A percentile compares a stretch with the other conserved stretches of the same genome.
Evolutionary conservation across 1,139 yeast genomes (phyloP).

Genomic region (Blastobotrys capitulatus): DNA sequence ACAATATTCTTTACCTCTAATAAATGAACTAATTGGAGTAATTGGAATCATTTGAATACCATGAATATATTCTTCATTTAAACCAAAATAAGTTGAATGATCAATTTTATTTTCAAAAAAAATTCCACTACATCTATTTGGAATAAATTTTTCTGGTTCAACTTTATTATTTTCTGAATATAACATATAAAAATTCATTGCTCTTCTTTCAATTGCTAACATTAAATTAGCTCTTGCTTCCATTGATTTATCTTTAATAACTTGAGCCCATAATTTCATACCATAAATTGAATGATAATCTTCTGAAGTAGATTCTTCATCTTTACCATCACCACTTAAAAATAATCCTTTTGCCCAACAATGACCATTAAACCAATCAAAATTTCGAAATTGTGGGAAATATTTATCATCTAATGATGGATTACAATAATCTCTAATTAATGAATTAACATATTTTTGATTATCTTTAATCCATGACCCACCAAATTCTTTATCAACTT

Average conservation of each 20-base stretch:
- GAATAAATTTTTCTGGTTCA: slow-evolving; percentile 37
- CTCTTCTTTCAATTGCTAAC: slow-evolving; percentile 54
- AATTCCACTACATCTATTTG: slow-evolving; percentile 67
- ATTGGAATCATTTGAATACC: slow-evolving; percentile 91
- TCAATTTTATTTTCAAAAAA: slow-evolving; percentile 76
- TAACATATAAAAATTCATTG: slow-evolving; percentile 58
- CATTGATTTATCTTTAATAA: slow-evolving; percentile 57
- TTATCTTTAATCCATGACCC: slow-evolving; percentile 61
- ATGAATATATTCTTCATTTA: slow-evolving; percentile 68
- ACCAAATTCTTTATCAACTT: slow-evolving; percentile 50
- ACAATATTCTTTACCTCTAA: slow-evolving; percentile 62
- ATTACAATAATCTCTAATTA: slow-evolving; percentile 67
- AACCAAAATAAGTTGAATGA: slow-evolving; percentile 83
- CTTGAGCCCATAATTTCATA: slow-evolving; percentile 68
- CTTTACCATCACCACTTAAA: slow-evolving; percentile 63
- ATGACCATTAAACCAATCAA: slow-evolving; percentile 76
- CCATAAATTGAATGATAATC: slow-evolving; percentile 66
- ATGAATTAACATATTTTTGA: slow-evolving; percentile 52
- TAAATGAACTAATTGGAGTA: slow-evolving; percentile 73
- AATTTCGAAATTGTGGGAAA: slow-evolving; percentile 67
- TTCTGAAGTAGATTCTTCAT: slow-evolving; percentile 72
- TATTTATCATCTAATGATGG: slow-evolving; percentile 51
- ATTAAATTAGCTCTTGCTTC: slow-evolving; percentile 63
- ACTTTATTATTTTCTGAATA: slow-evolving; percentile 49
- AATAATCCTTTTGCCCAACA: slow-evolving; percentile 76